Base-by-base conservation (phyloP, 208 protist species). In the Leishmania tarentolae region DNA sequence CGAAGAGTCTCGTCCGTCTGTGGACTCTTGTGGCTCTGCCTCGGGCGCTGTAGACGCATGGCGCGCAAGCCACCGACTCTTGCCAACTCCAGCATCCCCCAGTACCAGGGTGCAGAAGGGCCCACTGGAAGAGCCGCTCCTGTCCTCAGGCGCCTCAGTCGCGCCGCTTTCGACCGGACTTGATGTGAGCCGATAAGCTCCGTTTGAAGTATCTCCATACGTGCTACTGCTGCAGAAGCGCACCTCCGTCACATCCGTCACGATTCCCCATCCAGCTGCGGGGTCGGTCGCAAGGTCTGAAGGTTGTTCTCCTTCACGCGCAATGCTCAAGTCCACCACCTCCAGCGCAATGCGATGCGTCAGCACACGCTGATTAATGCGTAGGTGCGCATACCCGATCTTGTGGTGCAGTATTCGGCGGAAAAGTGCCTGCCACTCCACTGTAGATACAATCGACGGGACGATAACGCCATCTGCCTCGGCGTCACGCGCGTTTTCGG, bases 1-100 rank as follows among this genome's bases (percentile, higher is more conserved):
- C 50, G 52, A 47, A 24, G 50, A 63, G 5, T 47, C 17, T 24
- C 31, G 35, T 5, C 11, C 73, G 50, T 40, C 73, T 31, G 42
- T 44, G 53, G 3, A 3, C 7, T 40, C 37, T 9, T 40, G 73
- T 6, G 8, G 73, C 31, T 46, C 68, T 63, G 19, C 69, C 50
- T n/a, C 21, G 42, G 11, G 4, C 21, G 11, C 69, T 21, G 69
- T 37, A 15, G 70, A 44, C 7, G 44, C 75, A n/a, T 83, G 57
- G 37, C 73, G 50, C 21, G 61, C 19, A 17, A 93, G 76, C 76
- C 76, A 81, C 31, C 83, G 80, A 59, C 70, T 88, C 68, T 93
- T 93, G 35, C 90, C 90, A 1, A 89, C 90, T 13, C 90, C 90
- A 19, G 79, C 24, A 8, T 88, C 90, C 7, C 90, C 90, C 37